A percentile compares a stretch with the other conserved stretches of the same genome.
Conservation (phyloP, 1,139 yeast species). For the Candida neerlandica region DNA sequence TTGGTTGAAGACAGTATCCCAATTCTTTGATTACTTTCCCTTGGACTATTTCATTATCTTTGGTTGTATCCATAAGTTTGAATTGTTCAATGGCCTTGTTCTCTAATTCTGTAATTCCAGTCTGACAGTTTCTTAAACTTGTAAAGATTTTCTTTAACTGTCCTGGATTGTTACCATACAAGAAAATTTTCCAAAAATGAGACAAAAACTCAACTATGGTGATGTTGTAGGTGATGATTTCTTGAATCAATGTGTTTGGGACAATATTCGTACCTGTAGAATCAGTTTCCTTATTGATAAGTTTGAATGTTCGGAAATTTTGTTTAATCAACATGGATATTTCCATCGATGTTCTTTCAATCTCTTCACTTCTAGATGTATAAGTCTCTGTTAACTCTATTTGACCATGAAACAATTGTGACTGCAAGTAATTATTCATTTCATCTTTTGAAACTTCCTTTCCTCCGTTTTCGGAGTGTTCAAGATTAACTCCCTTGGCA, state of each 20-base stretch:
- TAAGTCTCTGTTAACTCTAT: slow-evolving; percentile 49
- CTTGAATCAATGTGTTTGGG: slow-evolving; percentile 31
- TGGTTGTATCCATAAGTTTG: slow-evolving; percentile 15
- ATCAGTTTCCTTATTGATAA: slow-evolving; percentile 15
- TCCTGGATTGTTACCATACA: slow-evolving; percentile 39
- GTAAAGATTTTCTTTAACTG: slow-evolving; percentile 42
- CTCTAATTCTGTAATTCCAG: slow-evolving; percentile 26
- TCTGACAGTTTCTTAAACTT: slow-evolving; percentile 38
- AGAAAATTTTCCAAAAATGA: slow-evolving; percentile 47
- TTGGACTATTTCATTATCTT: slow-evolving; percentile 31
- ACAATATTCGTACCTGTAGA: slow-evolving; percentile 23
- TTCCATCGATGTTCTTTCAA: slow-evolving; percentile 52
- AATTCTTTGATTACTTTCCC: slow-evolving; percentile 40
- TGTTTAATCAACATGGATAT: slow-evolving; percentile 54
- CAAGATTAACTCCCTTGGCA: slow-evolving; percentile 19
- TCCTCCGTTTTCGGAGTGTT: slow-evolving; percentile 4
- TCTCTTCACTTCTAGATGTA: slow-evolving; percentile 33
- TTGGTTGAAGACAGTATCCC: slow-evolving; percentile 31
- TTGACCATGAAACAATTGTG: slow-evolving; percentile 20
- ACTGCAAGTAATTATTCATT: slow-evolving; percentile 30
- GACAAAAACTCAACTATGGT: slow-evolving; percentile 47
- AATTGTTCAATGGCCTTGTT: slow-evolving; percentile 17
- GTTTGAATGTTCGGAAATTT: slow-evolving; percentile 45
- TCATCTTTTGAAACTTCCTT: slow-evolving; percentile 18
- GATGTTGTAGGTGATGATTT: slow-evolving; percentile 40